Evolutionary conservation across 2,329 filamentous ascomycete genomes (phyloP).

Genomic region (Clonostachys rosea): DNA sequence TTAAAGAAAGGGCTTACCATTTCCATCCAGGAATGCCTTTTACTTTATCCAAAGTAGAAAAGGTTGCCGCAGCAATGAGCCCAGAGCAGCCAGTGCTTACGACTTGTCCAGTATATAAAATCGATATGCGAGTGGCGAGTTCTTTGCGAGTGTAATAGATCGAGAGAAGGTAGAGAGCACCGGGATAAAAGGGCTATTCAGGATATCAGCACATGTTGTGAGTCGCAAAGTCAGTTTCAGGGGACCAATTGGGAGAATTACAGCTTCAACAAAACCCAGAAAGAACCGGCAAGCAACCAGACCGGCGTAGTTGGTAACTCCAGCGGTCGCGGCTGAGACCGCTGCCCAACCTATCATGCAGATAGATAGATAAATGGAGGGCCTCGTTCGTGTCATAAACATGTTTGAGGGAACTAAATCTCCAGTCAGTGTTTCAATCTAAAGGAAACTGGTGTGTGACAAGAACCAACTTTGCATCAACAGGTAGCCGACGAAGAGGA

Average conservation of each 20-base stretch:
- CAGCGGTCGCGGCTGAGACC: conserved; percentile 38
- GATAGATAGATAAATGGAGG: conserved; percentile 48
- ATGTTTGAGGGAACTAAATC: conserved; percentile 62
- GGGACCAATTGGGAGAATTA: conserved; percentile 7
- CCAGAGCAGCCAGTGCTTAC: conserved; percentile 47
- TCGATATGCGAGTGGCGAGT: conserved; percentile 53
- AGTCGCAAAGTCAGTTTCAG: too few relatives aligned
- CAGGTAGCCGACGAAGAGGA: conserved; percentile 30
- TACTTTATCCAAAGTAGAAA: conserved; percentile 34
- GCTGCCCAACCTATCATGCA: conserved; percentile 25
- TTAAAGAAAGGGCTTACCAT: conserved; percentile 28
- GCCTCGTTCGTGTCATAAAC: conserved; percentile 45
- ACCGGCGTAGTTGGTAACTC: conserved; percentile 31
- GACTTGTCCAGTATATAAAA: conserved; percentile 52
- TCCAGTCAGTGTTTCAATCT: conserved; percentile 40
- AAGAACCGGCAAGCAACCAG: conserved; percentile 43
- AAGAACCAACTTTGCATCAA: conserved; percentile 15
- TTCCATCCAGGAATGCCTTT: conserved; percentile 56
- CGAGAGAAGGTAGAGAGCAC: conserved; percentile 39
- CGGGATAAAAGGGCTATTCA: conserved; percentile 37
- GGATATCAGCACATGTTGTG: background rate
- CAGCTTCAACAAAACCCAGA: conserved; percentile 34
- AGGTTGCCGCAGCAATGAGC: conserved; percentile 41
- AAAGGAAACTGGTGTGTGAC: conserved; percentile 31
- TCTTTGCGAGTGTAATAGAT: conserved; percentile 38